Percentiles rank a stretch among this genome's conserved stretches.
Conservation (phyloP, 441 rosid species). For the Gossypium lobatum region DNA sequence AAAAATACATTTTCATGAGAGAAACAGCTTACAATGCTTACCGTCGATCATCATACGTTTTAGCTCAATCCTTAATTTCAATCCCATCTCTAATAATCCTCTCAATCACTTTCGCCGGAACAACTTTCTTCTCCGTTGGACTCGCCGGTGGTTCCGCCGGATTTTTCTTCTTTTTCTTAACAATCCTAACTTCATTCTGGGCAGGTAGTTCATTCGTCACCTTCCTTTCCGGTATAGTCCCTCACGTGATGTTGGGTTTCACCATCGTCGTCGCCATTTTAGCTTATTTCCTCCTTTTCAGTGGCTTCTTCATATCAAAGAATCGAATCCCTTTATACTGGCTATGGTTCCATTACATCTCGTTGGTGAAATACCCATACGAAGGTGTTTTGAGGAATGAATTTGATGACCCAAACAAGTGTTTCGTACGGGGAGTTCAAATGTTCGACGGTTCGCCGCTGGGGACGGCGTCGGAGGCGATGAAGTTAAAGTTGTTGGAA, state of each 20-base stretch:
- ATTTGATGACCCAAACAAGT: slow-evolving; percentile 49
- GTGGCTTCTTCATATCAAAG: slow-evolving; percentile 77
- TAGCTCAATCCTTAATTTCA: slow-evolving; percentile 60
- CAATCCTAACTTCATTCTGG: slow-evolving; percentile 65
- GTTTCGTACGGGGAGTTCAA: slow-evolving; percentile 62
- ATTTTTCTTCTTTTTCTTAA: slow-evolving; percentile 60
- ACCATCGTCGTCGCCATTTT: slow-evolving; percentile 69
- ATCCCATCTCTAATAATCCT: slow-evolving; percentile 63
- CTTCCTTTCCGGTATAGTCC: slow-evolving; percentile 69
- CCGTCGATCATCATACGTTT: slow-evolving; percentile 78
- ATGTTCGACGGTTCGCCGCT: slow-evolving; percentile 68
- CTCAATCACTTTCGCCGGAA: slow-evolving; percentile 53
- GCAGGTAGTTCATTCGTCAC: slow-evolving; percentile 80
- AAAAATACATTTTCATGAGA: slow-evolving; percentile 85
- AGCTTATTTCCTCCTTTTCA: slow-evolving; percentile 76
- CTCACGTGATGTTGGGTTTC: slow-evolving; percentile 76
- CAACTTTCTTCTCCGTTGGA: slow-evolving; percentile 67
- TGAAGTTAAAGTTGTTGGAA: slow-evolving; percentile 45
- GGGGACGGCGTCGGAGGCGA: slow-evolving; percentile 25
- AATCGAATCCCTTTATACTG: slow-evolving; percentile 71
- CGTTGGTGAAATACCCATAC: slow-evolving; percentile 75
- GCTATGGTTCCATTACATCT: slow-evolving; percentile 85
- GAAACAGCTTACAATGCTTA: slow-evolving; percentile 91
- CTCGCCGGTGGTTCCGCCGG: slow-evolving; percentile 59
- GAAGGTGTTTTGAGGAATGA: slow-evolving; percentile 71